Evolutionary conservation across 192 early-diverging fungal species (phyloP).

Genomic region (Spizellomyces sp.): DNA sequence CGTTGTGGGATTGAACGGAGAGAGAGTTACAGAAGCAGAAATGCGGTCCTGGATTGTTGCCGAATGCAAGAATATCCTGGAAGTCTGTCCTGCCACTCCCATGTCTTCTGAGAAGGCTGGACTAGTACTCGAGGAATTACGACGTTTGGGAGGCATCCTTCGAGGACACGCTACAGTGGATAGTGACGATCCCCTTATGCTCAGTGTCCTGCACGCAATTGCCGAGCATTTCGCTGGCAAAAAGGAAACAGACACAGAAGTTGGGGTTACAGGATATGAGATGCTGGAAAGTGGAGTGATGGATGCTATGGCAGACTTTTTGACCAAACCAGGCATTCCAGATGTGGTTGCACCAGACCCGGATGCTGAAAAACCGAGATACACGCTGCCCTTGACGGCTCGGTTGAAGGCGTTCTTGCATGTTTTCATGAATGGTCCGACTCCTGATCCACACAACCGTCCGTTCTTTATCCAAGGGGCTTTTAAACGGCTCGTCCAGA

Average conservation of each 20-base stretch:
- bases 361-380: constrained; percentile 3
- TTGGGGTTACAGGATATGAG: constrained; percentile 75
- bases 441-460: constrained; percentile 35
- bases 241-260: not conserved
- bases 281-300: constrained; percentile 76
- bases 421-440: constrained; percentile 56
- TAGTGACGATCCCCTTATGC: constrained; percentile 5
- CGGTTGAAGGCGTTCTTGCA: constrained; percentile 51
- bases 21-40: constrained; percentile 28
- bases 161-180: not conserved
- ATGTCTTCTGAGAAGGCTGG: not conserved
- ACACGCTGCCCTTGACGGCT: constrained; percentile 16
- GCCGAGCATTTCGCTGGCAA: constrained; percentile 39
- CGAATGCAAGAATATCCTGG: not conserved
- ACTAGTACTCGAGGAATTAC: not conserved
- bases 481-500: constrained; percentile 57
- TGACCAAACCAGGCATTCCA: constrained; percentile 33
- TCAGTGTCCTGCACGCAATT: constrained; percentile 21
- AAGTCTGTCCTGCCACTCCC: not conserved
- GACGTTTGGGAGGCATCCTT: not conserved
- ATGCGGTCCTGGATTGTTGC: constrained; percentile 33
- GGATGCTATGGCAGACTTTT: constrained; percentile 55
- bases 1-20: constrained; percentile 34
- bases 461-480: constrained; percentile 45
- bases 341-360: constrained; percentile 16